Evolutionary conservation across 106 monocot species (phyloP), one percentile per base, ranked within the genome.

Genomic region (Allium cepa): DNA sequence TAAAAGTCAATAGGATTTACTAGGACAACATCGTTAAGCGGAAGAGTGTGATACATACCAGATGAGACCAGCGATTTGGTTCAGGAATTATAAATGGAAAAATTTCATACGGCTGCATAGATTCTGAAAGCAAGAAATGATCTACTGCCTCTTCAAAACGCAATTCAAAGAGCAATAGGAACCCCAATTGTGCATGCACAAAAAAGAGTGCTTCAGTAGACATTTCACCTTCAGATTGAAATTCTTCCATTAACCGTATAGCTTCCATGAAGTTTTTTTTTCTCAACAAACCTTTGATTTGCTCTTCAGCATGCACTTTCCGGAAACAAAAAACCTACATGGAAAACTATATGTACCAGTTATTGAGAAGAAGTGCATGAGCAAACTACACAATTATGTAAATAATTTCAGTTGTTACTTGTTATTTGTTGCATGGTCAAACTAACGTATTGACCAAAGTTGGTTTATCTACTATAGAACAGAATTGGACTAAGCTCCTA

Each of bases 111-210:
- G 99, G 93, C 50, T 99, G 87, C 93, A 99, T 85, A 58, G 82
- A 56, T 70, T 99, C 90, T 59, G 99, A 90, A 57, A 81, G 84
- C 83, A 99, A 74, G 72, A 99, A 99, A 67, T 99, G 99, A 71
- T 93, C 74, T 26, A 99, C 83, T 71, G 99, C 99, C 56, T 99
- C 93, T 75, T 99, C 87, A 69, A 99, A 99, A 72, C 82, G 92
- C 81, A 99, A 71, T 51, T 99, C 87, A 79, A 93, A 99, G 17
- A 99, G 82, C 70, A 99, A 83, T 9, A 99, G 73, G 69, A 99
- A 93, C 10, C 99, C 99, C 58, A 99, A 56, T 83, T 99, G 99
- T 69, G 99, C 93, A 90, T 90, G 99, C 57, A 93, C 83, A 90
- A 99, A 93, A n/a, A 83, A 93, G 73, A 87, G 70, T 90, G 87